Evolutionary conservation across 495 filamentous ascomycete genomes (phyloP).

Genomic region (Astrothelium subdiscretum): DNA sequence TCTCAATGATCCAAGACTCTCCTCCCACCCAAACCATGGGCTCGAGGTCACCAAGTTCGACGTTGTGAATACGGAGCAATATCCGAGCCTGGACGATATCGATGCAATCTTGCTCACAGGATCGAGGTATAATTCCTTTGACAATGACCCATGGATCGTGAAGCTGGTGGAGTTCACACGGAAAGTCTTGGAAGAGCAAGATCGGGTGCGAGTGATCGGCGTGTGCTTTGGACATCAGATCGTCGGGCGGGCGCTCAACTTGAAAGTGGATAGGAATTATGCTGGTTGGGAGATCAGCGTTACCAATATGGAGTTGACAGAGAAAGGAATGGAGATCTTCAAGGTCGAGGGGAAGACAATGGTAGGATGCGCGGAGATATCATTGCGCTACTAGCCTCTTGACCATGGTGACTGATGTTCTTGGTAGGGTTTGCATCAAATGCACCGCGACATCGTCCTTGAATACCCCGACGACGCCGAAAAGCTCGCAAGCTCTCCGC

Average conservation of each 20-base stretch:
- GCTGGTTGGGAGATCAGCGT: conserved; percentile 77
- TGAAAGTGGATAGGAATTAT: conserved; percentile 51
- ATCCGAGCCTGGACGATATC: conserved; percentile 58
- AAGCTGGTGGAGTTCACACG: conserved; percentile 60
- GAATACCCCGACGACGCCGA: conserved; percentile 49
- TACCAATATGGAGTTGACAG: conserved; percentile 54
- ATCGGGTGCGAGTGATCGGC: conserved; percentile 57
- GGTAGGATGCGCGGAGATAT: too few species aligned
- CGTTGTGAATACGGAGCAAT: conserved; percentile 48
- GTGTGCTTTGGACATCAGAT: conserved; percentile 93
- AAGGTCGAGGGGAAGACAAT: conserved; percentile 38
- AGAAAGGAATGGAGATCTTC: conserved; percentile 63
- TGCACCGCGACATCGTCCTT: conserved; percentile 77
- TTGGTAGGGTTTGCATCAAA: conserved; percentile 65
- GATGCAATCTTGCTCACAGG: conserved; percentile 79
- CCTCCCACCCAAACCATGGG: conserved; percentile 20
- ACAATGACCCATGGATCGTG: conserved; percentile 63
- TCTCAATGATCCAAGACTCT: conserved; percentile 29
- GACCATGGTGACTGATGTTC: conserved; percentile 5
- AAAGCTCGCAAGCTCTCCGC: conserved; percentile 50
- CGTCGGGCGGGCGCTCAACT: conserved; percentile 62
- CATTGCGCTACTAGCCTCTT: conserved; percentile 1
- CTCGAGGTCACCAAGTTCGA: conserved; percentile 56
- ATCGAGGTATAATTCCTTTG: conserved; percentile 53
- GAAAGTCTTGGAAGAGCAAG: conserved; percentile 39